Evolutionary conservation across 2,329 filamentous ascomycete species (phyloP).

Genomic region (Scytalidium lignicola): DNA sequence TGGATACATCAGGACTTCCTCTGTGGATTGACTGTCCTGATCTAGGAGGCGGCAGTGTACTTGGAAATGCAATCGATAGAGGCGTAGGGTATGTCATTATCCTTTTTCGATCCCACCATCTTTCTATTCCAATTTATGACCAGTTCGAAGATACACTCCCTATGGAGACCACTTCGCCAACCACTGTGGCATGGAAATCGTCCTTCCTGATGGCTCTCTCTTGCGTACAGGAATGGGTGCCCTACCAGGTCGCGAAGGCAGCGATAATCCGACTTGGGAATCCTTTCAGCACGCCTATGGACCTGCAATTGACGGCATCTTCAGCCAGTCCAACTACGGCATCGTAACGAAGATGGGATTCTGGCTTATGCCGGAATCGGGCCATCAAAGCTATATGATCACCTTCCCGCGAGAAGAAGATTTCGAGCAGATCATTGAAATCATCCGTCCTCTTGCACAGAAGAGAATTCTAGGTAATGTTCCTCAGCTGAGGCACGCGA

Average conservation of each 20-base stretch:
- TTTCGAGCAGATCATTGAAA: slow-evolving; percentile 41
- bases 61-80: slow-evolving; percentile 40
- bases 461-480: slow-evolving; percentile 25
- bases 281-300: slow-evolving; percentile 35
- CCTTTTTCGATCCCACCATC: not conserved
- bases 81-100: slow-evolving; percentile 33
- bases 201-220: slow-evolving; percentile 39
- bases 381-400: slow-evolving; percentile 37
- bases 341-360: slow-evolving; percentile 52
- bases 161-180: slow-evolving; percentile 37
- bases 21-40: slow-evolving; percentile 23
- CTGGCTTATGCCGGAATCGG: slow-evolving; percentile 47
- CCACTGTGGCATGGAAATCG: slow-evolving; percentile 37
- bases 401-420: slow-evolving; percentile 45
- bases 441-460: slow-evolving; percentile 32
- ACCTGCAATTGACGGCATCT: slow-evolving; percentile 39
- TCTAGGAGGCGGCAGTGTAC: slow-evolving; percentile 36
- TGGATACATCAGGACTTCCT: not conserved
- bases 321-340: slow-evolving; percentile 46
- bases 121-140: not conserved
- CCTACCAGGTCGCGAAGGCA: slow-evolving; percentile 29
- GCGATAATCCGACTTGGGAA: slow-evolving; percentile 34
- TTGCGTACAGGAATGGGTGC: slow-evolving; percentile 43
- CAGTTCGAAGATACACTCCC: slow-evolving; percentile 32
- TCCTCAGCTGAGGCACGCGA: slow-evolving; percentile 25